phyloP scores from a whole-genome alignment of 2,329 filamentous ascomycete genomes.

The Ceratocystis diversiconidia region DNA sequence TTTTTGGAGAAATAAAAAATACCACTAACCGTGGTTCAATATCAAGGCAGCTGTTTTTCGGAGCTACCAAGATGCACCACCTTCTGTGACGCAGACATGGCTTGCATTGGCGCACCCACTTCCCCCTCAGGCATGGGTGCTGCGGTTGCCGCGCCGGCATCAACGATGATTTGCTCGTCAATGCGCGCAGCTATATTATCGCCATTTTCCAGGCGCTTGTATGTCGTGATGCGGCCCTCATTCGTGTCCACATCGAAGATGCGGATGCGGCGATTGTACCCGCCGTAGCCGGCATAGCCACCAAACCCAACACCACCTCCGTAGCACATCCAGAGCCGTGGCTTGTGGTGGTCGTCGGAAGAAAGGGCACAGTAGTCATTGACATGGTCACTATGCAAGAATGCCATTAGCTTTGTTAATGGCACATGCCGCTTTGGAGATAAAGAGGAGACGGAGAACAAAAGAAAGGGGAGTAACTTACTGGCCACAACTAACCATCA shows the following conservation, averaged over 20 bases:
- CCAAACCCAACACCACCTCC: constrained; percentile 84
- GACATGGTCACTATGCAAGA: constrained; percentile 57
- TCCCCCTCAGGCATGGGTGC: constrained; percentile 20
- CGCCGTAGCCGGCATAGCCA: constrained; percentile 83
- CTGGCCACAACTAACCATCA: constrained; percentile 86
- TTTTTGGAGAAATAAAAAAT: background rate
- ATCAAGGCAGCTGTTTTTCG: constrained; percentile 14
- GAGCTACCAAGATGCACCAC: constrained; percentile 15
- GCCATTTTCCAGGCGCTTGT: constrained; percentile 71
- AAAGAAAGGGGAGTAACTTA: constrained; percentile 33
- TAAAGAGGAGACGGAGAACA: background rate
- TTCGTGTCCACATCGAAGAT: constrained; percentile 93
- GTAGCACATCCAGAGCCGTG: constrained; percentile 94
- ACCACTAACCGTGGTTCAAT: background rate
- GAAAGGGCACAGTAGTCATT: constrained; percentile 89
- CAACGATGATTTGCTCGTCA: constrained; percentile 53
- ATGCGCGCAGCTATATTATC: constrained; percentile 36
- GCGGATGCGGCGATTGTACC: constrained; percentile 68
- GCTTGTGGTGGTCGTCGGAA: constrained; percentile 34
- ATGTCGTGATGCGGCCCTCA: constrained; percentile 73
- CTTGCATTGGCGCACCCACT: constrained; percentile 15
- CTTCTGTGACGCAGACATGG: constrained; percentile 15
- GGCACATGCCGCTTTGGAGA: background rate
- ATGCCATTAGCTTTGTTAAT: constrained; percentile 14
- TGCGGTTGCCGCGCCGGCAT: constrained; percentile 37